Conservation (phyloP, 2,329 filamentous ascomycete genomes). For the Colletotrichum sp. region DNA sequence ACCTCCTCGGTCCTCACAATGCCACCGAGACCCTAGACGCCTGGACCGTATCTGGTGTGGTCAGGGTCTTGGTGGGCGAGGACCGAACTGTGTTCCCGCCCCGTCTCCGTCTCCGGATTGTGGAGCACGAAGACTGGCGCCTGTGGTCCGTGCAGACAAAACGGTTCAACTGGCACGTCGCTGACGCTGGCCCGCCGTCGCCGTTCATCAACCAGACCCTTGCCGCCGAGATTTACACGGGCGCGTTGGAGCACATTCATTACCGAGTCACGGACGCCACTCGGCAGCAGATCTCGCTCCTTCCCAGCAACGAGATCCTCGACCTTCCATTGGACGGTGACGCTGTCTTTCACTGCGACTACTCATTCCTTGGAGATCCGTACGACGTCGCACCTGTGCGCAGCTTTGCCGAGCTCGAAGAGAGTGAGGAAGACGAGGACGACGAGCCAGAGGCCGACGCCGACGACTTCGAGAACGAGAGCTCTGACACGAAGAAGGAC, state of each 20-base stretch:
- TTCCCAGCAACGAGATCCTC: neutral
- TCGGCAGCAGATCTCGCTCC: neutral
- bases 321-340: constrained; percentile 3
- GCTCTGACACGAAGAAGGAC: neutral
- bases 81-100: neutral
- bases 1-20: neutral
- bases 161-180: neutral
- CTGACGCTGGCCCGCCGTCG: neutral
- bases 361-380: neutral
- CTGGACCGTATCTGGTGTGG: neutral
- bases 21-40: neutral
- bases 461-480: neutral
- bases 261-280: neutral
- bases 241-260: neutral
- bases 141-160: constrained; percentile 2
- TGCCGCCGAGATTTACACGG: neutral
- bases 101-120: constrained; percentile 1
- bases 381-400: neutral
- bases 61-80: neutral
- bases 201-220: neutral
- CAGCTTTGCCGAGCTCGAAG: neutral
- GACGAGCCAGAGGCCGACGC: neutral
- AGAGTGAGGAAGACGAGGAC: neutral
- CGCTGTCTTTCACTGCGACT: neutral
- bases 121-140: neutral